Base-by-base conservation (phyloP, 768 basidiomycete genomes). In the Podaxis sp. region DNA sequence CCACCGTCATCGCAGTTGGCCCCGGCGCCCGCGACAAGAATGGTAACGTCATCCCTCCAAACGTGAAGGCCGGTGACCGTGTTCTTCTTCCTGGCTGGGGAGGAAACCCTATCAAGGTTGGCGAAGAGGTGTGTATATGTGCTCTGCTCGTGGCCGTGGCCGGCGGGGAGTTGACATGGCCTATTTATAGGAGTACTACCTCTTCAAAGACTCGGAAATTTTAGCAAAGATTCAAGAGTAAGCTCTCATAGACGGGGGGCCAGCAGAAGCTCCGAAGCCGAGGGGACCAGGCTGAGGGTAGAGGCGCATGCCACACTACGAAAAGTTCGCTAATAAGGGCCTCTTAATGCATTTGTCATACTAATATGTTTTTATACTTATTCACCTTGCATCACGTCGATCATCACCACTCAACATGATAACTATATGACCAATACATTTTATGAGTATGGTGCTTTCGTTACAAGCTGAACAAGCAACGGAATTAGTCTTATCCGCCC, bases 61-160 rank as follows among this genome's bases (percentile, higher is more conserved):
- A 79, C 17, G 96, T 99, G 52, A 87, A 90, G 78, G 83, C 90
- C 17, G 96, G 96, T 42, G 97, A 99, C 79, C 84, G 92, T 9
- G 96, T 99, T 15, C 81, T 99, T 57, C 80, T 99, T 3, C 96
- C 97, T 12, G 93, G 93, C 4, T 99, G 96, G 93, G 97, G 97
- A 57, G 97, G 97, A 11, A 95, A 88, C 72, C 74, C 92, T 15
- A 95, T 99, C 77, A 99, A 99, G 79, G 86, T 99, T 53, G 96
- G 95, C 44, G 97, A 99, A 26, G 96, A 98, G 74, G 96, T 95
- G 70, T 64, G 90, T 83, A 11, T 26, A 57, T 40, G 22, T 56
- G 42, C 51, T 52, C 38, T 60, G 28, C 28, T 30, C 28, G 28
- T 30, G 52, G 57, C 17, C 46, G 8, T 4, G 58, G 33, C 22